These are phyloP conservation scores for Penicillium sp. DNA, from an alignment of 2,329 filamentous ascomycete species.

Conservation along the genomic window DNA sequence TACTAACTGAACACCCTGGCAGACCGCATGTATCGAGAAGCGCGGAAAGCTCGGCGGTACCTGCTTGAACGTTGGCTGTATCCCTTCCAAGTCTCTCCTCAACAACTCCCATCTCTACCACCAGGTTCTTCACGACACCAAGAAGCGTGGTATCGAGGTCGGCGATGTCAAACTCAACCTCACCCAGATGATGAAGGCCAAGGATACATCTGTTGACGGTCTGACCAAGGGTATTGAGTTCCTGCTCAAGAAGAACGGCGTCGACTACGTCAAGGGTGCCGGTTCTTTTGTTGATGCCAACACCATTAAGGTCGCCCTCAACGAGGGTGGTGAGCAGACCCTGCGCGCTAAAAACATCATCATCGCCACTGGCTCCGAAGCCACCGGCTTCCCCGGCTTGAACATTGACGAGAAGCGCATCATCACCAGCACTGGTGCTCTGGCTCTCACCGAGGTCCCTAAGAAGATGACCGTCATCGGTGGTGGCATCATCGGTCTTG, in stretches of 20 bases:
- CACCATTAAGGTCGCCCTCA: slow-evolving; percentile 84
- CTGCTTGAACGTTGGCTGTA: slow-evolving; percentile 98
- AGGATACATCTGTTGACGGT: slow-evolving; percentile 82
- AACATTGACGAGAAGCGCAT: slow-evolving; percentile 97
- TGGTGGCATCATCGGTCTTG: slow-evolving; percentile 96
- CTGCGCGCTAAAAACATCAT: slow-evolving; percentile 94
- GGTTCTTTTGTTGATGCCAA: slow-evolving; percentile 84
- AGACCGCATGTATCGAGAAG: slow-evolving; percentile 99
- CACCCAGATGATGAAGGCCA: slow-evolving; percentile 94
- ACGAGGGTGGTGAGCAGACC: slow-evolving; percentile 86
- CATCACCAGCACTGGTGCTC: slow-evolving; percentile 91
- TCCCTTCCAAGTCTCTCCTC: slow-evolving; percentile 97
- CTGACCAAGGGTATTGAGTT: slow-evolving; percentile 98
- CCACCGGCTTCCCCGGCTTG: slow-evolving; percentile 92
- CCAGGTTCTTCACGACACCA: slow-evolving; percentile 93
- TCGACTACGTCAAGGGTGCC: slow-evolving; percentile 94
- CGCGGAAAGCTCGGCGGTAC: slow-evolving; percentile 91
- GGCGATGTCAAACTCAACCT: slow-evolving; percentile 96
- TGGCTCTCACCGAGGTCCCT: slow-evolving; percentile 83
- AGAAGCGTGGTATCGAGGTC: slow-evolving; percentile 95
- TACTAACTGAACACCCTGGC: slow-evolving; percentile 14
- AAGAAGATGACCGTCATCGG: slow-evolving; percentile 97
- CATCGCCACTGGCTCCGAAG: slow-evolving; percentile 92
- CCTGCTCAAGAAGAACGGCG: slow-evolving; percentile 98
- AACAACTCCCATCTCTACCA: slow-evolving; percentile 99